phyloP scores from a whole-genome alignment of 2,329 filamentous ascomycete species.

The Canariomyces notabilis region DNA sequence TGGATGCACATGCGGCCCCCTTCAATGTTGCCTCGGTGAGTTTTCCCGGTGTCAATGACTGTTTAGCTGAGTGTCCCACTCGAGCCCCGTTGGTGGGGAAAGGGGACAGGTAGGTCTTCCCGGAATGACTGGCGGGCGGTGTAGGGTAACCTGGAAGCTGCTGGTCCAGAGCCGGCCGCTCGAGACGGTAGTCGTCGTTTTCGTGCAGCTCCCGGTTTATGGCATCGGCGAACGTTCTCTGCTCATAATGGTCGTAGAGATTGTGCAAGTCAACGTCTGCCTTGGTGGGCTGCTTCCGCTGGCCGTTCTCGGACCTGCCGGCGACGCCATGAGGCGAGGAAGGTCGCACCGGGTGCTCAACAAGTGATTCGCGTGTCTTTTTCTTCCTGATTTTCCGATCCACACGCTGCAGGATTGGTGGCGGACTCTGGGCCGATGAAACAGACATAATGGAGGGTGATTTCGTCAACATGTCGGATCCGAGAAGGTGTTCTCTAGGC shows the following conservation, averaged over 20 bases:
- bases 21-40: slow-evolving; percentile 26
- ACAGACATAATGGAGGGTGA: slow-evolving; percentile 42
- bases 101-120: slow-evolving; percentile 17
- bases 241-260: slow-evolving; percentile 55
- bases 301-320: neutral
- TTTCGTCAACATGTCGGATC: slow-evolving; percentile 34
- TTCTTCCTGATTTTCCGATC: slow-evolving; percentile 32
- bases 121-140: slow-evolving; percentile 10
- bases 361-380: slow-evolving; percentile 35
- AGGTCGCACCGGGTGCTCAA: slow-evolving; percentile 5
- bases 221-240: slow-evolving; percentile 46
- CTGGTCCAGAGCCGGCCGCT: slow-evolving; percentile 1
- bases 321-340: neutral
- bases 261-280: slow-evolving; percentile 41
- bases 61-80: slow-evolving; percentile 11
- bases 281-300: slow-evolving; percentile 12
- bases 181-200: neutral
- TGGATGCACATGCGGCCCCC: slow-evolving; percentile 28
- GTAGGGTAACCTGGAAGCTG: slow-evolving; percentile 12
- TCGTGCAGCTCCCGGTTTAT: slow-evolving; percentile 26
- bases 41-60: slow-evolving; percentile 12
- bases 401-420: slow-evolving; percentile 25
- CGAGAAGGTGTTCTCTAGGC: slow-evolving; percentile 29
- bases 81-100: slow-evolving; percentile 11
- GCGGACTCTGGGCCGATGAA: slow-evolving; percentile 28